Percentiles rank a stretch among this genome's conserved stretches.
Evolutionary conservation across 2,329 filamentous ascomycete genomes (phyloP).

Genomic region (Pseudocercospora ulei): DNA sequence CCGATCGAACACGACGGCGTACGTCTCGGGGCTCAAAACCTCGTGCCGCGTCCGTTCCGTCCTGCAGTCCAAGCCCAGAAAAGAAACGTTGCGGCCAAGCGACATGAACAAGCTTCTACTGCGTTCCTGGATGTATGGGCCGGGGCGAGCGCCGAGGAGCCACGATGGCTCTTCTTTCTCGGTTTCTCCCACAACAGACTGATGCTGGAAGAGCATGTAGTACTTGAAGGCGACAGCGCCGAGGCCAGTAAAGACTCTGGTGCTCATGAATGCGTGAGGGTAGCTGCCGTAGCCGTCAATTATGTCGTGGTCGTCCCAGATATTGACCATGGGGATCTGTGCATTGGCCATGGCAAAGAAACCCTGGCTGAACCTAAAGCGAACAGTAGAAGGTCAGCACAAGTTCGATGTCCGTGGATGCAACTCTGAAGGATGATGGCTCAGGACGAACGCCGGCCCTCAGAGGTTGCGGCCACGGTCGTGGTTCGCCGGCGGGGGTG

Average conservation of each 20-base stretch:
- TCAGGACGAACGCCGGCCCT: too few species aligned
- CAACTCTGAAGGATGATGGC: too few species aligned
- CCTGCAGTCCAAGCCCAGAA: constrained; percentile 81
- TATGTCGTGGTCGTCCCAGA: constrained; percentile 80
- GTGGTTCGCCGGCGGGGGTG: too few species aligned
- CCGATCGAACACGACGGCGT: constrained; percentile 77
- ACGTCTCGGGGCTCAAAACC: constrained; percentile 69
- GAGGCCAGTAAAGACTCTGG: constrained; percentile 78
- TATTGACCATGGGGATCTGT: constrained; percentile 97
- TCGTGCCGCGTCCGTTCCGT: constrained; percentile 81
- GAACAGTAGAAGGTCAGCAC: too few species aligned
- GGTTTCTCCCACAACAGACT: constrained; percentile 71
- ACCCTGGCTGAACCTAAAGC: constrained; percentile 94
- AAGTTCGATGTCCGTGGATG: too few species aligned
- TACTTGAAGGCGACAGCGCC: constrained; percentile 95
- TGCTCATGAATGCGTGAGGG: constrained; percentile 78
- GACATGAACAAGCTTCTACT: constrained; percentile 80
- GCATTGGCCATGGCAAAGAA: constrained; percentile 84
- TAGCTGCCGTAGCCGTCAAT: constrained; percentile 80
- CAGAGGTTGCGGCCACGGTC: too few species aligned
- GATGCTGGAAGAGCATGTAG: constrained; percentile 97
- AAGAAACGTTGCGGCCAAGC: constrained; percentile 65
- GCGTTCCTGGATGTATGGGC: constrained; percentile 79
- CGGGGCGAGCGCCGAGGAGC: constrained; percentile 67
- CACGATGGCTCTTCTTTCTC: constrained; percentile 81